A percentile compares a stretch with the other conserved stretches of the same genome.
These are phyloP conservation scores for Elsinoe arachidis DNA, from an alignment of 2,329 filamentous ascomycete species.

Conservation along the genomic window DNA sequence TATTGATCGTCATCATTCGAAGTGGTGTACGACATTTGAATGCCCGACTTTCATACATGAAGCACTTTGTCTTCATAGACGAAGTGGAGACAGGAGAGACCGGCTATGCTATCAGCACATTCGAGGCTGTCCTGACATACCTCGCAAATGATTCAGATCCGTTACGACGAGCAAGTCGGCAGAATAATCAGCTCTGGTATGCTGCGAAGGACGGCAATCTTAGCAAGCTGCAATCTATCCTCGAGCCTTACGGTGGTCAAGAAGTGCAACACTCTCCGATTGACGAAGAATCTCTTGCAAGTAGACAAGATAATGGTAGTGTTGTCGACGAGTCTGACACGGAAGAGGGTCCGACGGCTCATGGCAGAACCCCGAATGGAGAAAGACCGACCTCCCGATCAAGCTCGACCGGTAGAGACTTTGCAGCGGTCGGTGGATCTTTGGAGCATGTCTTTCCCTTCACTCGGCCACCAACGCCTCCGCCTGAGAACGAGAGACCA, in stretches of 20 bases:
- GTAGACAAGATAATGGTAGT: neutral
- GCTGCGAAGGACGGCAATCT: slow-evolving; percentile 71
- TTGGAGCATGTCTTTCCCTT: slow-evolving; percentile 89
- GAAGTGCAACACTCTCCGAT: neutral
- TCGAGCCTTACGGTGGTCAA: slow-evolving; percentile 52
- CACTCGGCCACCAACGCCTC: slow-evolving; percentile 51
- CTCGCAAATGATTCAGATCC: slow-evolving; percentile 73
- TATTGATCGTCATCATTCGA: slow-evolving; percentile 86
- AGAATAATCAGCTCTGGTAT: slow-evolving; percentile 83
- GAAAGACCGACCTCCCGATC: slow-evolving; percentile 8
- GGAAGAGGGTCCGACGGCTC: neutral
- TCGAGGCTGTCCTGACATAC: slow-evolving; percentile 88
- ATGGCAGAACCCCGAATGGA: neutral
- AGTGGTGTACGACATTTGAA: slow-evolving; percentile 82
- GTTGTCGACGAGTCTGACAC: slow-evolving; percentile 2
- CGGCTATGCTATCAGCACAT: slow-evolving; percentile 90
- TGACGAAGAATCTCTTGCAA: slow-evolving; percentile 2
- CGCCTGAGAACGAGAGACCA: slow-evolving; percentile 33
- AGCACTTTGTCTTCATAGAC: slow-evolving; percentile 94
- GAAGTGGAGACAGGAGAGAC: slow-evolving; percentile 95
- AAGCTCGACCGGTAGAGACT: slow-evolving; percentile 17
- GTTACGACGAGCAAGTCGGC: slow-evolving; percentile 72
- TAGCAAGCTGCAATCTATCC: slow-evolving; percentile 63
- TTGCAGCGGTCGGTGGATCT: slow-evolving; percentile 32
- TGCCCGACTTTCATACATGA: slow-evolving; percentile 85